Percentiles rank a stretch among this genome's conserved stretches.
Evolutionary conservation across 2,329 filamentous ascomycete species (phyloP).

Genomic region (Scortechinia acanthostroma): DNA sequence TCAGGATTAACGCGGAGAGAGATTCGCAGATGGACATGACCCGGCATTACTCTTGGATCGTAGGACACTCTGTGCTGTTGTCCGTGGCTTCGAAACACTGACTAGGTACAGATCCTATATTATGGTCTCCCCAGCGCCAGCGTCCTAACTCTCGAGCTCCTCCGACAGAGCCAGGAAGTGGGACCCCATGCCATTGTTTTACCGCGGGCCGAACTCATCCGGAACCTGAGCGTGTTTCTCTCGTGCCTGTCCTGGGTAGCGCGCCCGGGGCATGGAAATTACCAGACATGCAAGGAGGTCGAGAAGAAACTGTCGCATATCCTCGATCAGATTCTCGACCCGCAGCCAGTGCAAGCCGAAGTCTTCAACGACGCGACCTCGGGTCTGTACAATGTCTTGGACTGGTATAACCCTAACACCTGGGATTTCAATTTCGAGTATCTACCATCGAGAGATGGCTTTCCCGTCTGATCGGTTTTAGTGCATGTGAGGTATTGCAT

Average conservation of each 20-base stretch:
- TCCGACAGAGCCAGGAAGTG: background rate
- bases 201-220: constrained; percentile 16
- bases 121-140: background rate
- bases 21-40: background rate
- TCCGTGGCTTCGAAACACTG: background rate
- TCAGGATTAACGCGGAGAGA: constrained; percentile 8
- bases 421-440: constrained; percentile 19
- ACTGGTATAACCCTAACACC: constrained; percentile 20
- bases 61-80: background rate
- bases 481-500: too few species aligned
- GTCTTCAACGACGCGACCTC: constrained; percentile 17
- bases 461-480: too few species aligned
- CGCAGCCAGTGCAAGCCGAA: constrained; percentile 16
- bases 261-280: constrained; percentile 20
- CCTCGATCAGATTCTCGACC: constrained; percentile 21
- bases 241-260: constrained; percentile 22
- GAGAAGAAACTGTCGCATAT: constrained; percentile 23
- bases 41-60: background rate
- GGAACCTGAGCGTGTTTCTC: constrained; percentile 16
- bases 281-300: constrained; percentile 20
- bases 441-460: background rate
- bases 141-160: background rate
- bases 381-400: constrained; percentile 17
- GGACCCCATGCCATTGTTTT: constrained; percentile 13
- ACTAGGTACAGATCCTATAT: background rate